Base-by-base conservation (phyloP, 306 rosid species). In the apple (Malus domestica) region DNA sequence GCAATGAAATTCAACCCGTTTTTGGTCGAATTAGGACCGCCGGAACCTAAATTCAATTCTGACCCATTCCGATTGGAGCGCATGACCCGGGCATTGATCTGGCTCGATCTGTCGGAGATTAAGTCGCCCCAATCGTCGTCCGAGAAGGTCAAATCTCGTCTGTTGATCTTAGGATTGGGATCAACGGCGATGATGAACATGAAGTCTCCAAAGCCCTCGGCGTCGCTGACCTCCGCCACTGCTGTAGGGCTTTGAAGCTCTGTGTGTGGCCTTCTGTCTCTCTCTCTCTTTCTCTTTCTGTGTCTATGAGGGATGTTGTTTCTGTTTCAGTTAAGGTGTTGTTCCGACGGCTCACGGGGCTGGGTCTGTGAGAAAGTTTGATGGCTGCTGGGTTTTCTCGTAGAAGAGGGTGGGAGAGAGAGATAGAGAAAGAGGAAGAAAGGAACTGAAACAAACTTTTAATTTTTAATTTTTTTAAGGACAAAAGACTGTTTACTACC, bases 131-230 rank as follows among this genome's bases (percentile, higher is more conserved):
- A 94, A 11, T 79, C 92, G 73, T 85, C 82, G 69, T 52, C 71
- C 67, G 10, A 51, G 65, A 63, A 30, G 54, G 82, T 35, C 8
- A 70, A 63, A 76, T 25, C 59, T 6, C 49, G 76, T 38, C 19
- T 46, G n/a, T 74, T 76, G 78, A 40, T 52, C 40, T 68, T 71
- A 15, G 52, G 81, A 68, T 70, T 79, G 25, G 82, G 22, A 63
- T 65, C 33, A 58, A 79, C 27, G 35, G 72, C 10, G 68, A 76
- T 87, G 9, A 70, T 85, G 80, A 90, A 93, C 49, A 65, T 89
- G 90, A 90, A 92, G 77, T 92, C 90, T 18, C 92, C 93, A 78
- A 92, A 92, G 81, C 85, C 87, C 71, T 90, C 96, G 27, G 86
- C 96, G 30, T 90, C 96, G 18, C 84, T 93, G 57, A 83, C 90